A percentile compares a stretch with the other conserved stretches of the same genome.
Evolutionary conservation across 495 filamentous ascomycete species (phyloP).

Genomic region (Penicillium nucicola): DNA sequence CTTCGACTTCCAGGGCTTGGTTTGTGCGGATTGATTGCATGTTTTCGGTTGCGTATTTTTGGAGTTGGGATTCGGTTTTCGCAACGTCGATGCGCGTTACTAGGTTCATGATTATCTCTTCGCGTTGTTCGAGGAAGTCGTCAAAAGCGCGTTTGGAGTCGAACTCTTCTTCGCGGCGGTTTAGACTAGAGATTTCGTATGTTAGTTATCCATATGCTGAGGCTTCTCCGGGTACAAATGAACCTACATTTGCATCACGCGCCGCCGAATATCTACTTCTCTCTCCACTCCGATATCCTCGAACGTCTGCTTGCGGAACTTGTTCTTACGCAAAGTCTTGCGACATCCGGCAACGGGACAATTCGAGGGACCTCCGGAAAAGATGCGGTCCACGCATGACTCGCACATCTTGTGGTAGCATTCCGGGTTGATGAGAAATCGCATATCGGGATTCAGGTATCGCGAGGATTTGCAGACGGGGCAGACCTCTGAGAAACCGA

Average conservation of each 20-base stretch:
- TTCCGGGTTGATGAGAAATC: constrained; percentile 92
- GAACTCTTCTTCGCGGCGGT: constrained; percentile 88
- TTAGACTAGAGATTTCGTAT: constrained; percentile 53
- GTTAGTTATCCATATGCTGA: neutral
- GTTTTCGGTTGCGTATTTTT: constrained; percentile 66
- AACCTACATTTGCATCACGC: constrained; percentile 67
- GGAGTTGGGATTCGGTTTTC: constrained; percentile 66
- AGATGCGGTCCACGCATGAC: constrained; percentile 91
- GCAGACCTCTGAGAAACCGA: constrained; percentile 68
- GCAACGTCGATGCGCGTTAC: constrained; percentile 66
- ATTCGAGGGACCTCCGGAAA: constrained; percentile 81
- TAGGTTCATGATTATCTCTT: constrained; percentile 85
- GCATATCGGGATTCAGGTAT: constrained; percentile 90
- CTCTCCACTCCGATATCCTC: constrained; percentile 86
- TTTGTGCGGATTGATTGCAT: constrained; percentile 55
- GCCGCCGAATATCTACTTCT: constrained; percentile 85
- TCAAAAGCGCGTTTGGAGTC: constrained; percentile 77
- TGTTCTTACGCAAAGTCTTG: constrained; percentile 76
- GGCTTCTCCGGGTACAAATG: neutral
- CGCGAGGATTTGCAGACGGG: constrained; percentile 94
- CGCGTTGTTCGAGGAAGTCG: constrained; percentile 91
- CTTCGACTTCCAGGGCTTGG: constrained; percentile 48
- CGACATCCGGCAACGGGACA: constrained; percentile 88
- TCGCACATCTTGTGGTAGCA: constrained; percentile 99
- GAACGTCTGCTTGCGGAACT: constrained; percentile 86